Conservation (phyloP, 208 protist species). For the Porcisia hertigi region DNA sequence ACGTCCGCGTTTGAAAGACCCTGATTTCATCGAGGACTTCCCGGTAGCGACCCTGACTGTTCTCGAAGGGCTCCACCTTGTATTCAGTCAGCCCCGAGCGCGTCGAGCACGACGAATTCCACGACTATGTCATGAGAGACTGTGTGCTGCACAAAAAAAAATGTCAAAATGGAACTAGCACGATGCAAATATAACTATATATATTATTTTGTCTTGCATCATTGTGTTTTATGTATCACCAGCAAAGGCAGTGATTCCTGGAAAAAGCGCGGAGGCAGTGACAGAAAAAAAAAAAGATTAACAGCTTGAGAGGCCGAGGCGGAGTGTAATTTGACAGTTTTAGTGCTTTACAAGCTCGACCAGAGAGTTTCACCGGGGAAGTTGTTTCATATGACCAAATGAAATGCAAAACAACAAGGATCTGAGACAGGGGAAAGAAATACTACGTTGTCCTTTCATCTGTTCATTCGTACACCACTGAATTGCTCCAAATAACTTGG, state of each 20-base stretch:
- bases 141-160: neutral
- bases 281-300: neutral
- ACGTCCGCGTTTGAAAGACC: neutral
- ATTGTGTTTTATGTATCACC: neutral
- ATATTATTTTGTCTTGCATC: neutral
- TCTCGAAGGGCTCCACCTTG: conserved; percentile 22
- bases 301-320: neutral
- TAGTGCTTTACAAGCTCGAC: neutral
- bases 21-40: conserved; percentile 1
- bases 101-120: neutral
- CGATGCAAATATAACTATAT: no score
- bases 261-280: neutral
- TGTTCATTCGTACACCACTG: neutral
- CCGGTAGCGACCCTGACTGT: conserved; percentile 17
- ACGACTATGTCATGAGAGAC: no score
- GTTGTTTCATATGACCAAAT: neutral
- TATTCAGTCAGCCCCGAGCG: conserved; percentile 6
- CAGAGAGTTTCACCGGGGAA: neutral
- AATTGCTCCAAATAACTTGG: neutral
- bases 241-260: neutral
- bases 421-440: neutral
- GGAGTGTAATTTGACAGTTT: neutral
- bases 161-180: neutral
- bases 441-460: neutral
- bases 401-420: neutral